Evolutionary conservation across 176 grass and related monocot genomes (phyloP).

Genomic region (Triticum turgidum): DNA sequence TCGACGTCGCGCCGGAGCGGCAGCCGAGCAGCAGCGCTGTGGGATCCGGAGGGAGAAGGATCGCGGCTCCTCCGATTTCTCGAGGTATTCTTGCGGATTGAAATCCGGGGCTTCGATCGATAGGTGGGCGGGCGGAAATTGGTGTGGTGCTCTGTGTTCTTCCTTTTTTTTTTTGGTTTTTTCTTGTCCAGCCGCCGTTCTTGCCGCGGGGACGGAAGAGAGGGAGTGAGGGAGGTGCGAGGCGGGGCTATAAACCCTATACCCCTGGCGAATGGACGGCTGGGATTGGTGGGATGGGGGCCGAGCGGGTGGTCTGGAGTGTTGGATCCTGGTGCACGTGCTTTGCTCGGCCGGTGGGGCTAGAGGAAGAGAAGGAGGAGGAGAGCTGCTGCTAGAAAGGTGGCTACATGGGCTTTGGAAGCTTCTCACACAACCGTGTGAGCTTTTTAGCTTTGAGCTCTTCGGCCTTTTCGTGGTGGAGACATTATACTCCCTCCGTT

Average conservation of each 20-base stretch:
- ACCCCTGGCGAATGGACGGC: constrained; percentile 28
- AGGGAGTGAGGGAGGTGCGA: background rate
- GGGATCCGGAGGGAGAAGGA: background rate
- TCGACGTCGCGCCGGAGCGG: background rate
- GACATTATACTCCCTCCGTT: too few relatives aligned
- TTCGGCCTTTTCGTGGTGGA: too few relatives aligned
- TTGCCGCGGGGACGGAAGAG: constrained; percentile 35
- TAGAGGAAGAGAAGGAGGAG: background rate
- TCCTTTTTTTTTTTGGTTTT: background rate
- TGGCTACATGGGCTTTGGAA: background rate
- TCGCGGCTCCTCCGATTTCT: background rate
- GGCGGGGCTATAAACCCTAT: constrained; percentile 52
- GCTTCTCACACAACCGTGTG: background rate
- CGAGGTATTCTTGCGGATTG: background rate
- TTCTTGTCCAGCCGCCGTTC: constrained; percentile 41
- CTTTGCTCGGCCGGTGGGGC: background rate
- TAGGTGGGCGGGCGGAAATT: background rate
- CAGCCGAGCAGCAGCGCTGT: background rate
- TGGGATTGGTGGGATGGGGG: background rate
- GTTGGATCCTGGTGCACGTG: constrained; percentile 11
- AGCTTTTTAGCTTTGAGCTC: too few relatives aligned
- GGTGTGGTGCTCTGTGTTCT: background rate
- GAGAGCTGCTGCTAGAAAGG: background rate
- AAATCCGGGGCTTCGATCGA: constrained; percentile 30
- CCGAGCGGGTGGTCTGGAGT: background rate